A percentile compares a stretch with the other conserved stretches of the same genome.
Conservation (phyloP, 352 stramenopile species). For the Phytophthora europaea region DNA sequence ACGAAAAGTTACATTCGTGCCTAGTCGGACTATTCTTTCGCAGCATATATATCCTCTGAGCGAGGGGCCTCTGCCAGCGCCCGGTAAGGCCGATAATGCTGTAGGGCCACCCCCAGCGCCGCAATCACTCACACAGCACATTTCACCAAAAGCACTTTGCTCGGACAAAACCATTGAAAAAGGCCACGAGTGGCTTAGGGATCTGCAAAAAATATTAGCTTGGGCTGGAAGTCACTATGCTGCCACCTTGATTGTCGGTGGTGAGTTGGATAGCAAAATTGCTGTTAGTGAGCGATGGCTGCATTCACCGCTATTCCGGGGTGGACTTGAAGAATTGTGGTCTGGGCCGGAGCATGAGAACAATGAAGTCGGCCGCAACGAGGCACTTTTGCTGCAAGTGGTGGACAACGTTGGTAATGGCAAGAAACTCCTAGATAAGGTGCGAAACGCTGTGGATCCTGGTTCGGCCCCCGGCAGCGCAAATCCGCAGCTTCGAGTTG, state of each 20-base stretch:
- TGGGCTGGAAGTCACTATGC: constrained; percentile 78
- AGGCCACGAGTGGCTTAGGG: constrained; percentile 58
- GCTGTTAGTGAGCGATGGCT: constrained; percentile 57
- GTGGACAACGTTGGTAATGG: constrained; percentile 75
- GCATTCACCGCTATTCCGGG: constrained; percentile 63
- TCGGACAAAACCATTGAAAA: constrained; percentile 39
- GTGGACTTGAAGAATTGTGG: constrained; percentile 52
- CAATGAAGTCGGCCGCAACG: constrained; percentile 48
- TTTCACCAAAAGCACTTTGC: background rate
- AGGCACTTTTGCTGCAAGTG: constrained; percentile 75
- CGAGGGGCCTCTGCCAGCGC: background rate
- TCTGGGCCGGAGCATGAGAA: constrained; percentile 5
- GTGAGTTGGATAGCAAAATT: constrained; percentile 17
- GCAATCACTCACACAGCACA: constrained; percentile 13
- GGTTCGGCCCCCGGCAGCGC: constrained; percentile 36
- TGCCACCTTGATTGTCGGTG: constrained; percentile 59
- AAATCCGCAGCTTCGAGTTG: constrained; percentile 75
- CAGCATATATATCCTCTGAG: constrained; percentile 64
- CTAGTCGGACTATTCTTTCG: constrained; percentile 62
- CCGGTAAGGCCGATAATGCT: constrained; percentile 7
- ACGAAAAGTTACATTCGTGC: constrained; percentile 45
- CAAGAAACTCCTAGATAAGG: constrained; percentile 86
- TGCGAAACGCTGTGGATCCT: constrained; percentile 77
- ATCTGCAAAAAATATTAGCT: constrained; percentile 71
- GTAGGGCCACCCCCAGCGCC: constrained; percentile 15